phyloP scores from a whole-genome alignment of 345 rosid genomes.

The Gossypium mustelinum region DNA sequence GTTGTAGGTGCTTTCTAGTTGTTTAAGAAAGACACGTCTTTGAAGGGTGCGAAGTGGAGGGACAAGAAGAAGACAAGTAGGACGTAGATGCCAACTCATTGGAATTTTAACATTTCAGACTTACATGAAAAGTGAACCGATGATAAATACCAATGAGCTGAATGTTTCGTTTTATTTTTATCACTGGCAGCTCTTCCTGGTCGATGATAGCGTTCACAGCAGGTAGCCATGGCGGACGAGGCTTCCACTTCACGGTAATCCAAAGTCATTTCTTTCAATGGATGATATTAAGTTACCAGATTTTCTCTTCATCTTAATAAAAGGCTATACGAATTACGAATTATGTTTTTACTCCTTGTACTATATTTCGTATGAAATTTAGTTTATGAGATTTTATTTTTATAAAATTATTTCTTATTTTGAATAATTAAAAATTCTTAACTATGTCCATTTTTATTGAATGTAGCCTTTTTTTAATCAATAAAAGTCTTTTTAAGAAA shows the following conservation, averaged over 20 bases:
- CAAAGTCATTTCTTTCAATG: not conserved
- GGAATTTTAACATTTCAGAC: not conserved
- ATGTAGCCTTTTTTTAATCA: no score
- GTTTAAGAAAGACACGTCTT: not conserved
- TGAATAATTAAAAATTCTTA: no score
- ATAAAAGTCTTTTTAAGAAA: no score
- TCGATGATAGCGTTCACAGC: not conserved
- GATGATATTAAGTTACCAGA: not conserved
- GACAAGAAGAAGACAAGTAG: conserved; percentile 4
- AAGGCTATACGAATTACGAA: not conserved
- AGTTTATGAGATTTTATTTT: no score
- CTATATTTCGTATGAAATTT: no score
- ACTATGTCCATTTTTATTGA: no score
- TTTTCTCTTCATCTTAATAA: not conserved
- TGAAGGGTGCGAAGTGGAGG: conserved; percentile 1
- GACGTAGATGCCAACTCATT: conserved; percentile 3
- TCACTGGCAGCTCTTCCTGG: not conserved
- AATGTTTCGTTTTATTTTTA: not conserved
- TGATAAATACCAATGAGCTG: not conserved
- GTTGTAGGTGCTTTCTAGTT: not conserved
- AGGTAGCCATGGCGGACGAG: not conserved
- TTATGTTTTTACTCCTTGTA: no score
- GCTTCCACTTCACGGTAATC: not conserved
- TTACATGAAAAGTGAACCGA: not conserved
- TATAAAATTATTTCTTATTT: no score